Conservation (phyloP, 208 protist genomes). For the Wallacemonas sp. region DNA sequence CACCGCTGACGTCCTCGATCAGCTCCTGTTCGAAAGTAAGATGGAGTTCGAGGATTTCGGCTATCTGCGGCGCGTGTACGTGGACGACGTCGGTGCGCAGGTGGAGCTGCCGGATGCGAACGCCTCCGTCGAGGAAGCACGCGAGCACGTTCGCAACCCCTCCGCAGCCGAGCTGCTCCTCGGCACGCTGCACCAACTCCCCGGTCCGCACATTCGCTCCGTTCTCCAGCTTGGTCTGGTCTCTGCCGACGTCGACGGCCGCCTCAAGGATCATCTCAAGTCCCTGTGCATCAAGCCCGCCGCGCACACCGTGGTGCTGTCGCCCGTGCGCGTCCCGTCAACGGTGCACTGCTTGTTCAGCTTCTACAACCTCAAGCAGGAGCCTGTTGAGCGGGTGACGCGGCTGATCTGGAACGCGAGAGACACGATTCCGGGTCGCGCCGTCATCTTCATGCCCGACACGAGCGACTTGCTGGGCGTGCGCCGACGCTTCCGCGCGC, state of each 20-base stretch:
- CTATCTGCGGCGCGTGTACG: conserved; percentile 81
- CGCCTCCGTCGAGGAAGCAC: conserved; percentile 42
- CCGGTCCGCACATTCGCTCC: conserved; percentile 82
- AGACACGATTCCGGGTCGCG: conserved; percentile 69
- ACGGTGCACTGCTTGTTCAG: conserved; percentile 86
- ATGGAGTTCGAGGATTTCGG: conserved; percentile 86
- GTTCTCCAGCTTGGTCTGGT: conserved; percentile 82
- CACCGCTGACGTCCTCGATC: conserved; percentile 76
- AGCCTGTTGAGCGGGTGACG: conserved; percentile 49
- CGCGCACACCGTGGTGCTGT: conserved; percentile 71
- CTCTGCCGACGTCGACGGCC: conserved; percentile 63
- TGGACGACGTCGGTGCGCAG: conserved; percentile 80
- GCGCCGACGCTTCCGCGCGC: conserved; percentile 50
- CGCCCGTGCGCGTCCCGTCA: conserved; percentile 62
- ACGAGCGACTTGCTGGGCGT: conserved; percentile 55
- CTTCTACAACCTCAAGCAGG: conserved; percentile 47
- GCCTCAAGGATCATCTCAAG: conserved; percentile 75
- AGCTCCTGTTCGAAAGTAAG: conserved; percentile 86
- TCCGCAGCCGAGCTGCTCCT: conserved; percentile 74
- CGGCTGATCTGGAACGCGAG: conserved; percentile 67
- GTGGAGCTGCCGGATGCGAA: conserved; percentile 54
- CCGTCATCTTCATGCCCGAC: conserved; percentile 63
- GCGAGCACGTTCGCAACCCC: conserved; percentile 76
- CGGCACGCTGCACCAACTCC: conserved; percentile 81
- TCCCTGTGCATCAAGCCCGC: conserved; percentile 74